Evolutionary conservation across 345 rosid genomes (phyloP), one percentile per base, ranked within the genome.

Genomic region (Eucalyptus leucophloia): DNA sequence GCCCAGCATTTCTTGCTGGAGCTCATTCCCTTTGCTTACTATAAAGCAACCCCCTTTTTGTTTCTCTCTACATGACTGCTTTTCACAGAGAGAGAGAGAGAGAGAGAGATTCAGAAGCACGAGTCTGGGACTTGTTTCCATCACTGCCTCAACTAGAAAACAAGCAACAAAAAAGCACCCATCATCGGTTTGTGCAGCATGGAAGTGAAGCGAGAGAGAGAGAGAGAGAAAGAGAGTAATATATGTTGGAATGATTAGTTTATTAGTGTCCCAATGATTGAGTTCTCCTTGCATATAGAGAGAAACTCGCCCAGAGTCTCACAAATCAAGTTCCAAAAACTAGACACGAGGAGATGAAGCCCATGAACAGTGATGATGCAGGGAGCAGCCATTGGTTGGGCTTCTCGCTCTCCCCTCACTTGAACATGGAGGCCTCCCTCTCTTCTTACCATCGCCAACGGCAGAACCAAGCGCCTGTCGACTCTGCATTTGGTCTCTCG

Each of bases 401-500:
- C 18, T 98, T 98, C 90, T 95, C 99, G 87, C 91, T 98, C n/a
- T 95, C 99, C 82, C 94, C 98, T 69, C 94, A 95, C 69, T 91
- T 11, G 85, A 77, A 77, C 85, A 95, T 95, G 98, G 96, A 94
- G 91, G 93, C 89, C 86, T 18, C 87, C 49, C 34, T 44, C 65
- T 83, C 88, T 42, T 45, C 90, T 32, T 58, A 54, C 37, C 47
- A 77, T 30, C 15, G 45, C 45, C 85, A 77, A 40, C 85, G 47
- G 47, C 85, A 77, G 47, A 92, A 40, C 30, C 47, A 77, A 77
- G 85, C 85, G 24, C 85, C 85, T 40, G 24, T 23, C 12, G 85
- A 77, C 85, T 77, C 85, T 40, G 85, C 85, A 77, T 40, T 77
- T 40, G 85, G 85, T 40, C 85, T 77, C 47, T 77, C 85, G 16